Evolutionary conservation across 2,329 filamentous ascomycete genomes (phyloP).

Genomic region (Arthrinium puccinioides): DNA sequence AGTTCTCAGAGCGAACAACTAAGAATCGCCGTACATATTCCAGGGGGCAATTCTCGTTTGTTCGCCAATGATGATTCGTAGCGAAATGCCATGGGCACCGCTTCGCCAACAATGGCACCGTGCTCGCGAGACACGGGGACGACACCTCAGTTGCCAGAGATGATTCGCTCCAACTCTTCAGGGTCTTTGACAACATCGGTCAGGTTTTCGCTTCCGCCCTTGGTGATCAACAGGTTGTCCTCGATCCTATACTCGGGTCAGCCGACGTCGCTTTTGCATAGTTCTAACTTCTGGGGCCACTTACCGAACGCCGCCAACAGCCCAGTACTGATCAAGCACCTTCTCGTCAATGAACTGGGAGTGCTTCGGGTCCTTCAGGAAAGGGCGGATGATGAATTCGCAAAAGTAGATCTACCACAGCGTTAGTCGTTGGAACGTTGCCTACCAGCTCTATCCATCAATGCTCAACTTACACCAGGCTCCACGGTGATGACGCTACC

Average conservation of each 20-base stretch:
- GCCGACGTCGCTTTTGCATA: not conserved
- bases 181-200: constrained; percentile 66
- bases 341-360: constrained; percentile 67
- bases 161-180: constrained; percentile 51
- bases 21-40: no score
- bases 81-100: no score
- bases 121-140: no score
- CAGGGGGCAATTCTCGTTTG: no score
- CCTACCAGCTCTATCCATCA: not conserved
- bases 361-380: constrained; percentile 64
- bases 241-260: constrained; percentile 40
- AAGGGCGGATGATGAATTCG: constrained; percentile 78
- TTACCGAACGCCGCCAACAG: constrained; percentile 66
- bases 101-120: no score
- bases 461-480: constrained; percentile 61
- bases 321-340: constrained; percentile 74
- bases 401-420: constrained; percentile 72
- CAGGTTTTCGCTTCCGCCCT: constrained; percentile 62
- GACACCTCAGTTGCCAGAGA: no score
- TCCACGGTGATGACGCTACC: constrained; percentile 90
- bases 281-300: constrained; percentile 15
- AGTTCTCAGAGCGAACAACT: no score
- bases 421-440: not conserved
- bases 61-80: no score
- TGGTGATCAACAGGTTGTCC: constrained; percentile 68